Percentiles rank a stretch among this genome's conserved stretches.
These are phyloP conservation scores for Malassezia caprae DNA, from an alignment of 1,284 basidiomycete species.

Conservation along the genomic window DNA sequence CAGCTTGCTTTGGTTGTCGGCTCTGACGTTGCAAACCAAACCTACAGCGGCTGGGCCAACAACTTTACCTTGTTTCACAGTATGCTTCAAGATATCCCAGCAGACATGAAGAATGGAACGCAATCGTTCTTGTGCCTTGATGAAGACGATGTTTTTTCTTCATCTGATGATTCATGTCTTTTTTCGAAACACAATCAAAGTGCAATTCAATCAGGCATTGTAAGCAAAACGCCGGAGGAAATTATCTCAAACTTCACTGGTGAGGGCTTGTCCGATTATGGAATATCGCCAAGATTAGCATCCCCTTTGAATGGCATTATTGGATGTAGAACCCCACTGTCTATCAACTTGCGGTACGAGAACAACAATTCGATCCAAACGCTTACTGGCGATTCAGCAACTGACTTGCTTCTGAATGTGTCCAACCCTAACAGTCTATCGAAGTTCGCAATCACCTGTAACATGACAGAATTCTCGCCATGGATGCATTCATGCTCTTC, in stretches of 20 bases:
- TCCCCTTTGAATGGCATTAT: neutral
- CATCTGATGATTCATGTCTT: neutral
- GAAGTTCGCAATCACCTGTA: no score
- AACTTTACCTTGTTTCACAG: neutral
- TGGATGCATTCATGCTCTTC: neutral
- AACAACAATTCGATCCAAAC: neutral
- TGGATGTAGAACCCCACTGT: neutral
- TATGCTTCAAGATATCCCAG: neutral
- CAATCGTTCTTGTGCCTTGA: neutral
- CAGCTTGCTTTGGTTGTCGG: neutral
- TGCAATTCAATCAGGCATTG: neutral
- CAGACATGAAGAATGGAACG: neutral
- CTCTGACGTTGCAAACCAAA: no score
- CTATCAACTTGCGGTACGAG: neutral
- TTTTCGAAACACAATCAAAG: neutral
- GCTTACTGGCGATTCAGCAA: neutral
- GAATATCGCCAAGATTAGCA: no score
- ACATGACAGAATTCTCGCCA: neutral
- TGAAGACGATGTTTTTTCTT: neutral
- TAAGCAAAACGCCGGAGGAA: neutral
- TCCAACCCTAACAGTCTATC: neutral
- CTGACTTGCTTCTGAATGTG: neutral
- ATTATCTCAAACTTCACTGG: neutral
- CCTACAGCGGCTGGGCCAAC: neutral
- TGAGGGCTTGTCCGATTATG: neutral